Evolutionary conservation across 2,329 filamentous ascomycete genomes (phyloP), one percentile per base, ranked within the genome.

Genomic region (Colletotrichum neosansevieriae): DNA sequence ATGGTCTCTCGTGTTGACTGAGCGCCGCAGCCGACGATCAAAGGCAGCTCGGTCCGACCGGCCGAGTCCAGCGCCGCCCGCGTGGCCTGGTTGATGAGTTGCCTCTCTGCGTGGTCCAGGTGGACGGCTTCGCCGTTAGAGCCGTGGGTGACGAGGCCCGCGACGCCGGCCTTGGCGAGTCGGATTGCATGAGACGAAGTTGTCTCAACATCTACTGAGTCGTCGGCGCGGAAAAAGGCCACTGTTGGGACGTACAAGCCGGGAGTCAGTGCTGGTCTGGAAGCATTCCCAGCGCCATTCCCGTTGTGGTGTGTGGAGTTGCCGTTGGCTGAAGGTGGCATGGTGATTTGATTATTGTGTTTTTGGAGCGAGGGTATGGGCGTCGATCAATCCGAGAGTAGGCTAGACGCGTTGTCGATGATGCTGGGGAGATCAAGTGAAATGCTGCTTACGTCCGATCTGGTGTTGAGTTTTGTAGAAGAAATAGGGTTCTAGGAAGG

Each of bases 41-140:
- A 81, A 17, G 87, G 88, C 1, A 68, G 53, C 19, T 78, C 77
- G 0, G 82, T 80, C 17, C 21, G 40, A 0, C 84, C 85, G 17
- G 24, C 65, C 19, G 61, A 59, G 12, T 65, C 61, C 11, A 86
- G 83, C 15, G 85, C 83, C 21, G 75, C 70, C 32, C 88, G 81
- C 56, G 89, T 89, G 7, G 85, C 80, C 21, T 79, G 75, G 32
- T 92, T 82, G 17, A 91, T 82, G 50, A 81, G 80, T 54, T 79
- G 79, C 62, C 88, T 83, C 76, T 90, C 88, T 71, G 87, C 84
- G 17, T 86, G 85, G 15, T 86, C 88, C 44, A 88, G 75, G 42
- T 68, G 65, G n/a, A 68, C 65, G 32, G 91, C 91, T 79, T 93
- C 91, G 73, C 91, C 91, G 75, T 93, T 93, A 73, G 89, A 91